A percentile compares a stretch with the other conserved stretches of the same genome.
These are phyloP conservation scores for Vitis hybrid DNA, from an alignment of 177 flowering plant species.

Conservation along the genomic window DNA sequence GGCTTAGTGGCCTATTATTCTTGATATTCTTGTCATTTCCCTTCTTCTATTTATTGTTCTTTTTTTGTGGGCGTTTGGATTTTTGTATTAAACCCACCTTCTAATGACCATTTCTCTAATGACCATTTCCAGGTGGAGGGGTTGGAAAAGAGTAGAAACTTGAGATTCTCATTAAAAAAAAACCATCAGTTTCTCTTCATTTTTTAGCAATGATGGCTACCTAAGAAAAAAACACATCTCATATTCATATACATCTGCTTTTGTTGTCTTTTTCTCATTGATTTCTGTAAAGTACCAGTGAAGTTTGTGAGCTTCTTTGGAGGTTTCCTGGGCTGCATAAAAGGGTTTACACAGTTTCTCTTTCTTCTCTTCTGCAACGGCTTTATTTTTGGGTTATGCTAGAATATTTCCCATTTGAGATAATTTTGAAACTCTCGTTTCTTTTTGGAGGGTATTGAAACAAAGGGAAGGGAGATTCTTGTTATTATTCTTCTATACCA, in stretches of 20 bases:
- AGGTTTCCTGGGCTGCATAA: slow-evolving; percentile 7
- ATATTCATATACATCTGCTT: background rate
- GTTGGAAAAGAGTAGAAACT: slow-evolving; percentile 5
- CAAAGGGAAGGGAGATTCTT: slow-evolving; percentile 40
- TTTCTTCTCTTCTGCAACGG: background rate
- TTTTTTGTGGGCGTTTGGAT: slow-evolving; percentile 18
- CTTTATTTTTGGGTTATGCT: background rate
- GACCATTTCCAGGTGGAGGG: slow-evolving; percentile 7
- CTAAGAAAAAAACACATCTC: background rate
- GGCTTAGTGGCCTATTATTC: background rate
- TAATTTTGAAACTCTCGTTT: too few relatives aligned
- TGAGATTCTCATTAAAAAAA: slow-evolving; percentile 15
- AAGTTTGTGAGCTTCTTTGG: slow-evolving; percentile 31
- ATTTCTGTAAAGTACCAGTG: slow-evolving; percentile 19
- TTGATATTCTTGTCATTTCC: background rate
- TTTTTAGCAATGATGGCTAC: slow-evolving; percentile 6
- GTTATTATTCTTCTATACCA: slow-evolving; percentile 33
- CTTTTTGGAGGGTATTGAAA: slow-evolving; percentile 19
- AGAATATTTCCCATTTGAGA: background rate
- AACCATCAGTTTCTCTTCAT: slow-evolving; percentile 6
- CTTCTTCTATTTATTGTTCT: background rate
- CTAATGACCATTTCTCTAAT: background rate
- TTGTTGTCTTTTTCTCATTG: slow-evolving; percentile 21
- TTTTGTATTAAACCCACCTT: background rate
- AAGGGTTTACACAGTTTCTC: slow-evolving; percentile 12